Conservation (phyloP, 768 basidiomycete genomes). For the Trametes cubensis region DNA sequence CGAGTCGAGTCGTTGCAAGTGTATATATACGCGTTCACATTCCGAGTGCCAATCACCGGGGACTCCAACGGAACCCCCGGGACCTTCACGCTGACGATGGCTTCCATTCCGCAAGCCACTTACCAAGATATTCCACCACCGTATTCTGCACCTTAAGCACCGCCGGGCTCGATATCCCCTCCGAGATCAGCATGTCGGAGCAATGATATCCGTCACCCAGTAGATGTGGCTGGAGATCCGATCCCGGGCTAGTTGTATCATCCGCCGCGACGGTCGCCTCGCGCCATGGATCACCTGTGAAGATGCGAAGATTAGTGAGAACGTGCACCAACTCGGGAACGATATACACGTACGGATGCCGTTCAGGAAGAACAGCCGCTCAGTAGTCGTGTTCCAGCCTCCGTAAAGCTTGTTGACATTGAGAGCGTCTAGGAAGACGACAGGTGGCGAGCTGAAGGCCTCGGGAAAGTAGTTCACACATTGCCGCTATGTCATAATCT, state of each 20-base stretch:
- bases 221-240: conserved; percentile 55
- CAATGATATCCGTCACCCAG: conserved; percentile 66
- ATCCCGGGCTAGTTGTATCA: conserved; percentile 46
- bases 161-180: not conserved
- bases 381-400: conserved; percentile 63
- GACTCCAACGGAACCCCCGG: too few species aligned
- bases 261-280: conserved; percentile 67
- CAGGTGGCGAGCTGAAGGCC: conserved; percentile 49
- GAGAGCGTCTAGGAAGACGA: conserved; percentile 46
- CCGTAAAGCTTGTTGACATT: conserved; percentile 51
- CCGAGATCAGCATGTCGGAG: conserved; percentile 50
- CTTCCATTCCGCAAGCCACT: conserved; percentile 11
- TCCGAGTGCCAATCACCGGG: too few species aligned
- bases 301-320: not conserved
- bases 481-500: conserved; percentile 46
- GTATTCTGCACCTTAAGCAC: not conserved
- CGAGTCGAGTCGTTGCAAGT: too few species aligned
- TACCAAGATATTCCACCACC: not conserved
- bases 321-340: not conserved
- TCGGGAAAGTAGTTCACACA: conserved; percentile 64
- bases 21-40: too few species aligned
- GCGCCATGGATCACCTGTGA: conserved; percentile 70
- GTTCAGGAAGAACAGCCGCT: conserved; percentile 68
- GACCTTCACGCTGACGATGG: not conserved
- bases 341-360: conserved; percentile 54